Evolutionary conservation across 768 basidiomycete genomes (phyloP), one percentile per base, ranked within the genome.

Genomic region (Mycena epipterygia): DNA sequence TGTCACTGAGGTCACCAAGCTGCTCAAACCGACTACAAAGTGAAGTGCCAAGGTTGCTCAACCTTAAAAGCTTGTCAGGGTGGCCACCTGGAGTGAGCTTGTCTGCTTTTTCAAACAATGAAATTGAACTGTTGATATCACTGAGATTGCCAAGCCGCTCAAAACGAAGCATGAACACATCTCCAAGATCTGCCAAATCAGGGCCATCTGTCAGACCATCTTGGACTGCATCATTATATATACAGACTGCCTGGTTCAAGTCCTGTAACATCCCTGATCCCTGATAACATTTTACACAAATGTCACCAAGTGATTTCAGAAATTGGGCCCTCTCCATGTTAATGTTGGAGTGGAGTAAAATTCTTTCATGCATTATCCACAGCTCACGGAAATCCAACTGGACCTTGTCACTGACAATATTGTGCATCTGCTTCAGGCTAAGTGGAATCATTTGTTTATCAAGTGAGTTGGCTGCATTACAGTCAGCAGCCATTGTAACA

Each of bases 1-100:
- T 61, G 48, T 81, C 78, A 21, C 60, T 46, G 27, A 71, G 46
- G 55, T 77, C 64, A 42, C 76, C 58, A 12, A 67, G 65, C 19
- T 42, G 67, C 35, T 71, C 29, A 32, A 79, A 83, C 2, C 63
- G 64, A n/a, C 37, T 55, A 48, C 8, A 52, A 25, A 41, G 61
- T 29, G 51, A 29, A 30, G 12, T 52, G 29, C 51, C 51, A 52
- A 52, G 51, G 51, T 27, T 49, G 48, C 48, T 49, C 48, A 49
- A 49, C 48, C 48, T 49, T 49, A 49, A 49, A 49, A 71, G 29
- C 81, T 33, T 64, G 76, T 64, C 48, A 49, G 48, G 48, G 48
- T 49, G 48, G 48, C 25, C 48, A 49, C 17, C 48, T 49, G 48
- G 48, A 49, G 48, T 49, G 48, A 49, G 48, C 48, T 49, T 55